A percentile compares a stretch with the other conserved stretches of the same genome.
phyloP scores from a whole-genome alignment of 148 eudicot genomes.

The Vaccinium myrtillus region DNA sequence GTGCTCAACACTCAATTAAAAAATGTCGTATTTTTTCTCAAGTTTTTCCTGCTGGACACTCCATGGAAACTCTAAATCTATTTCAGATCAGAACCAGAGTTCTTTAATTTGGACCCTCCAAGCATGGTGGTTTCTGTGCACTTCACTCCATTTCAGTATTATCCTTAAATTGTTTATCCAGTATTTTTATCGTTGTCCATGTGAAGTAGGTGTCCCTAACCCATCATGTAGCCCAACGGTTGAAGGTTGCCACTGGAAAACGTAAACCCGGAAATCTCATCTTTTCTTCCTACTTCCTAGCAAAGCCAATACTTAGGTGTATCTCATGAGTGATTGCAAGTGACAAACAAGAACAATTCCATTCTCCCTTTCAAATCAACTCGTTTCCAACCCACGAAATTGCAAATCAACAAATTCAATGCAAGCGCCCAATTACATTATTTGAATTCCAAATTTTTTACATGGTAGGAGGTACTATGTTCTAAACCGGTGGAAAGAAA shows the following conservation, averaged over 20 bases:
- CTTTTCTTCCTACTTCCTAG: not conserved
- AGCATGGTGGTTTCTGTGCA: not conserved
- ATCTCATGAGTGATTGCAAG: slow-evolving; percentile 26
- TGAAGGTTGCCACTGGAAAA: not conserved
- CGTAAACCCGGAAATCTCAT: not conserved
- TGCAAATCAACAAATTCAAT: not conserved
- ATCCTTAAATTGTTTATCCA: not conserved
- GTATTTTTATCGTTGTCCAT: not conserved
- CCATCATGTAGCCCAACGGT: not conserved
- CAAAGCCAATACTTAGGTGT: not conserved
- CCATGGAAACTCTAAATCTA: not conserved
- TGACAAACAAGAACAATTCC: not conserved
- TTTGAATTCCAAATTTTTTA: not conserved
- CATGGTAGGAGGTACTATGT: not conserved
- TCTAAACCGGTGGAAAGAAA: not conserved
- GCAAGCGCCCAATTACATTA: no score
- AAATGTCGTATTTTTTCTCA: not conserved
- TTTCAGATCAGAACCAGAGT: not conserved
- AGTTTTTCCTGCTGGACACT: not conserved
- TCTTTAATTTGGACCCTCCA: not conserved
- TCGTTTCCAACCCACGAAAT: not conserved
- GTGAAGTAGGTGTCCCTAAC: not conserved
- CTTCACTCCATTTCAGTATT: not conserved
- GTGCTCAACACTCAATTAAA: not conserved
- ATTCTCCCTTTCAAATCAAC: not conserved